Evolutionary conservation across 768 basidiomycete species (phyloP), one percentile per base, ranked within the genome.

Genomic region (Melanogaster broomeanus): DNA sequence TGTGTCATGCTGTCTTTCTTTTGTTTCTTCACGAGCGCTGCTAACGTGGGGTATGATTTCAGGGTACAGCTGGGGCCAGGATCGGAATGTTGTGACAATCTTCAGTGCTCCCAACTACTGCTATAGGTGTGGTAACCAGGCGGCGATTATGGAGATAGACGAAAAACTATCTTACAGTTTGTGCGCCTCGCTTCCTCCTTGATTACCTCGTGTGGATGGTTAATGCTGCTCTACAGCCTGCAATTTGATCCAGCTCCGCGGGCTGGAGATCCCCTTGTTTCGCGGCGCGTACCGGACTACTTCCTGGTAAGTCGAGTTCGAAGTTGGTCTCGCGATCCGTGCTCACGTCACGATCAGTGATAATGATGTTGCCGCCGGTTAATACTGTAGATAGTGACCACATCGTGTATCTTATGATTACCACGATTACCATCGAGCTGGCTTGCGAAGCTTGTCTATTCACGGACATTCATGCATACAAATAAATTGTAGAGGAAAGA

Each of bases 61-160:
- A 90, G 88, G 89, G 41, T 90, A 91, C 71, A 97, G 93, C 69
- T 98, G 96, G 96, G 93, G 94, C 53, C 96, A 98, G 74, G 96
- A 98, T 75, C 84, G 93, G 72, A 98, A 98, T 69, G 96, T 99
- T 21, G 96, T 99, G 59, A 99, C 96, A 38, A 98, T 99, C 68
- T 99, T 98, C 79, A 98, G 95, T 58, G 97, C 97, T 60, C 97
- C 97, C 38, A 99, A 99, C 75, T 99, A 98, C 73, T 99, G 96
- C 75, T 99, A 99, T 78, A 82, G 97, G 69, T 99, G 97, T 69
- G 97, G 97, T 48, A 99, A 99, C 71, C 97, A 98, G 67, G 97
- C 97, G 49, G 97, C 97, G 44, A 99, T 99, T 71, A 96, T 99
- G 87, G 97, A 99, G 73, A 97, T 99, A 72, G 97, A 99, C 74